Conservation (phyloP, 73 alveolate species). For the Paramecium sonneborni region DNA sequence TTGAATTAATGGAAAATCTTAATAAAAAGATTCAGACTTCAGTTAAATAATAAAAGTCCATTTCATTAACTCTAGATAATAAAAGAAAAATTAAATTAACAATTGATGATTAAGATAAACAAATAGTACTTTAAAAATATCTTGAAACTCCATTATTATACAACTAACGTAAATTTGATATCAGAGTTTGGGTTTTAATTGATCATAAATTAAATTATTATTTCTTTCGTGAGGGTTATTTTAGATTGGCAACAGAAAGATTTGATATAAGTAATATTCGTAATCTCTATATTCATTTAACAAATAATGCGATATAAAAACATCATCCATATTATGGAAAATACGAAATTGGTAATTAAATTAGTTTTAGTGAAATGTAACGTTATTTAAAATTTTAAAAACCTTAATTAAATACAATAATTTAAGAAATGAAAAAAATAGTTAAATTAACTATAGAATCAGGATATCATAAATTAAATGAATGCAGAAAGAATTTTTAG, state of each 20-base stretch:
- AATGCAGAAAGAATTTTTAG: slow-evolving; percentile 62
- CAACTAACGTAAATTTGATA: slow-evolving; percentile 74
- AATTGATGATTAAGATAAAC: slow-evolving; percentile 34
- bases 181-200: slow-evolving; percentile 76
- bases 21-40: neutral
- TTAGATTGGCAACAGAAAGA: slow-evolving; percentile 59
- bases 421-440: slow-evolving; percentile 65
- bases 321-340: slow-evolving; percentile 77
- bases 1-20: neutral
- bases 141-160: slow-evolving; percentile 76
- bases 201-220: slow-evolving; percentile 52
- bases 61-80: slow-evolving; percentile 33
- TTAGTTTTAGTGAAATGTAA: slow-evolving; percentile 70
- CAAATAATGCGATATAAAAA: slow-evolving; percentile 84
- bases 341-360: slow-evolving; percentile 82
- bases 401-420: slow-evolving; percentile 37
- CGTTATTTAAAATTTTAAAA: slow-evolving; percentile 65
- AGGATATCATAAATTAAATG: slow-evolving; percentile 67
- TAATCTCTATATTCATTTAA: slow-evolving; percentile 75
- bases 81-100: neutral
- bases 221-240: slow-evolving; percentile 61
- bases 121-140: slow-evolving; percentile 74
- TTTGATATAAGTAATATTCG: slow-evolving; percentile 68
- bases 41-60: neutral
- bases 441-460: slow-evolving; percentile 68